Evolutionary conservation across 2,329 filamentous ascomycete genomes (phyloP), one percentile per base, ranked within the genome.

Genomic region (Ophiostoma tasmaniense): DNA sequence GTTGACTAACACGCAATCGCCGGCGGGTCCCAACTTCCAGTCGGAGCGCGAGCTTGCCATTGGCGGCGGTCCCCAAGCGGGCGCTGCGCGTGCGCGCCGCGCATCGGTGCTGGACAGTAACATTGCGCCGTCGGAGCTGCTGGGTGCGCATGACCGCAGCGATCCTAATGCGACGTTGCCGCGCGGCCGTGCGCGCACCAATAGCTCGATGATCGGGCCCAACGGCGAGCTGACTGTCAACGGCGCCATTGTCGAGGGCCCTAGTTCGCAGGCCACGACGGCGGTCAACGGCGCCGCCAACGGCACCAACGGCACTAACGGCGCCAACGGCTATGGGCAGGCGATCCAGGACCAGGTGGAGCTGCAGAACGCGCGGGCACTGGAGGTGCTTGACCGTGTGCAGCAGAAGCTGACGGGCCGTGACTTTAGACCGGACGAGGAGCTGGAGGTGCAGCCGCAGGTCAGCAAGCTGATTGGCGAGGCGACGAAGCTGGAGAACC

Each of bases 391-490:
- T 52, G 89, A 90, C 70, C 87, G 95, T 1, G 94, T 99, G 59
- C 91, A 93, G 79, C 94, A 97, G 82, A 99, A 99, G 80, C 81
- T 99, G 68, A 97, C 93, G 0, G 95, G 95, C 10, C 86, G 90
- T 25, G 95, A 99, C 77, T 99, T 99, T 79, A 93, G 92, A 79
- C 85, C 88, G 2, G 85, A 86, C 64, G 90, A 96, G 75, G 94
- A 98, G 80, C 84, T 99, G 72, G 89, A 89, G 70, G 89, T 96
- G 28, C 88, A 91, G 69, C 87, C 88, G 71, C 95, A 99, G 80
- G 96, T 99, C 5, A 94, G 97, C 79, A 94, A 96, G 78, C 82
- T 99, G 75, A 90, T 99, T 74, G 89, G 90, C 71, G 94, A 99
- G 81, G 95, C 95, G 28, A 99, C 95, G 7, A 97, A 95, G 76